phyloP scores from a whole-genome alignment of 1,284 basidiomycete species.

The Fomes fomentarius region DNA sequence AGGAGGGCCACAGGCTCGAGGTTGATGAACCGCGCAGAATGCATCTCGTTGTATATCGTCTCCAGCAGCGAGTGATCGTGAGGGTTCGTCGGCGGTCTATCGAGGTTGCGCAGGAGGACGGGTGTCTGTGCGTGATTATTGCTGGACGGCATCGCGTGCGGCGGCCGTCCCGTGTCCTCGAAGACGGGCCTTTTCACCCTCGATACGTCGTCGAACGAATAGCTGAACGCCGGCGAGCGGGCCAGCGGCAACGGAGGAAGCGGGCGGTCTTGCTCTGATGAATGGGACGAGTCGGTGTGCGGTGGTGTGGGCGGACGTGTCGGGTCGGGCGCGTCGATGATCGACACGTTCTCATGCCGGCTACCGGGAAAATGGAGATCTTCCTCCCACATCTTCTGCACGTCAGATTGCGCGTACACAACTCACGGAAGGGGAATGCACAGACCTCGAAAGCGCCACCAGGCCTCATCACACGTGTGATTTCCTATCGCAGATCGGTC shows the following conservation, averaged over 20 bases:
- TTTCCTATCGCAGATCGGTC: conserved; percentile 41
- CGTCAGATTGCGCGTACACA: neutral
- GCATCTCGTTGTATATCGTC: conserved; percentile 68
- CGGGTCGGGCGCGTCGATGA: conserved; percentile 18
- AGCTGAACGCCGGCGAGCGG: conserved; percentile 16
- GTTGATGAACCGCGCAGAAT: conserved; percentile 67
- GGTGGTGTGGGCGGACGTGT: conserved; percentile 20
- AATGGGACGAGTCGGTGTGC: conserved; percentile 17
- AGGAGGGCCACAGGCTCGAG: conserved; percentile 61
- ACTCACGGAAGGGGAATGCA: conserved; percentile 3
- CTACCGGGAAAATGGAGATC: conserved; percentile 68
- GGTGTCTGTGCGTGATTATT: conserved; percentile 5
- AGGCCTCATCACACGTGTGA: conserved; percentile 67
- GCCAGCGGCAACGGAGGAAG: neutral
- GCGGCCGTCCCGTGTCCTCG: conserved; percentile 7
- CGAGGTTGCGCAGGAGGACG: conserved; percentile 8
- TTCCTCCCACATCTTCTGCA: conserved; percentile 64
- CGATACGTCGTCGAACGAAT: conserved; percentile 18
- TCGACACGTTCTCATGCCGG: conserved; percentile 10
- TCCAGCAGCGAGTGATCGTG: conserved; percentile 69
- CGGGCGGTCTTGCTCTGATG: conserved; percentile 13
- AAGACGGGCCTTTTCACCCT: conserved; percentile 4
- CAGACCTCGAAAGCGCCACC: conserved; percentile 67
- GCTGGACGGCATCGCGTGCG: conserved; percentile 7
- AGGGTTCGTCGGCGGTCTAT: conserved; percentile 47